Evolutionary conservation across 768 basidiomycete species (phyloP), one percentile per base, ranked within the genome.

Genomic region (Hirschioporus abietinus): DNA sequence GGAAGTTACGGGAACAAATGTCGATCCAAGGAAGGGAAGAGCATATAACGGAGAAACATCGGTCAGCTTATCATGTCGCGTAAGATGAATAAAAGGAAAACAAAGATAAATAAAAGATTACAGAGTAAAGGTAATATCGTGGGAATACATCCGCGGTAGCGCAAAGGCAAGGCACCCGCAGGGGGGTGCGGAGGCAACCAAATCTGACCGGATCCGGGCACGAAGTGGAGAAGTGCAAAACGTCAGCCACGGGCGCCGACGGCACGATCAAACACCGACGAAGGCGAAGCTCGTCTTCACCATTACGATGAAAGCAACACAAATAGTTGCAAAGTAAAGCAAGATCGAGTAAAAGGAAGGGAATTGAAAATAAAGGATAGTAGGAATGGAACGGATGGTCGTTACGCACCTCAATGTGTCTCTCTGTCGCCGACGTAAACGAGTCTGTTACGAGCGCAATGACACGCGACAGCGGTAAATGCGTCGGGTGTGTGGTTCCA

Each of bases 391-490:
- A 2, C 42, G 42, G 42, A 59, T 58, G 60, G 60, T 15, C 24
- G 23, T 61, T n/a, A 72, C 82, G 68, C 68, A 92, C 92, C 87
- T 99, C 96, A 74, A 99, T 99, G 78, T 99, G 96, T 70, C 97
- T 88, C 80, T 99, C 97, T 17, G 97, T 99, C 27, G 97, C 97
- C 70, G 93, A 87, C 27, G 96, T 96, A 78, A 99, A 99, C 9
- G 94, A 93, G 80, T 99, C 96, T 68, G 94, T 91, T 72, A 98
- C 93, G 75, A 99, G 86, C 34, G 86, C 80, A 65, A 97, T 80
- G 8, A 98, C 95, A 12, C 87, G 87, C 25, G 82, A 74, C 67
- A 99, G 81, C 18, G 95, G 91, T 58, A 99, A 80, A 78, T 96
- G 92, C 58, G 81, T 80, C 24, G 96, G 94, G 72, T 93, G 90